Evolutionary conservation across 371 early-diverging fungal genomes (phyloP).

Genomic region (Fennellomyces sp.): DNA sequence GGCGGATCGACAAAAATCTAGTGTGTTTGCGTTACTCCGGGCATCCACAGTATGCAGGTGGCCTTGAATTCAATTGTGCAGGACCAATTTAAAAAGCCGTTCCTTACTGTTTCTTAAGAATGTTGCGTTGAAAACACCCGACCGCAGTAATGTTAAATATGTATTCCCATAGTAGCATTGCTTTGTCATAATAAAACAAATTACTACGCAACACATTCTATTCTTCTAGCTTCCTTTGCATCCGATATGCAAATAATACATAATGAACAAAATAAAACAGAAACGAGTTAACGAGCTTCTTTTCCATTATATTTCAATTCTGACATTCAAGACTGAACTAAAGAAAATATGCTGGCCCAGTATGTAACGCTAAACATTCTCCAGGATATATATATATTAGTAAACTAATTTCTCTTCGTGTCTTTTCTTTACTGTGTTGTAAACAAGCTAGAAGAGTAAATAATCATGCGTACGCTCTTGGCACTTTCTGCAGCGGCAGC

Average conservation of each 20-base stretch:
- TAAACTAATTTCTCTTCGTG: neutral
- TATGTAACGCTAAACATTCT: constrained; percentile 4
- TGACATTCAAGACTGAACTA: constrained; percentile 7
- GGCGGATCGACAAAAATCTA: too few species aligned
- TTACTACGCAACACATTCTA: neutral
- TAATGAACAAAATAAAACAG: neutral
- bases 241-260: too few species aligned
- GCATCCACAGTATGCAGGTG: too few species aligned
- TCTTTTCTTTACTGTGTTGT: neutral
- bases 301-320: neutral
- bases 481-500: constrained; percentile 20
- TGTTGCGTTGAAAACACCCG: neutral
- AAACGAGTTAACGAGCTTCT: too few species aligned
- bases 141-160: neutral
- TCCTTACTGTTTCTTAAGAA: neutral
- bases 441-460: neutral
- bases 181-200: neutral
- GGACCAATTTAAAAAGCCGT: neutral
- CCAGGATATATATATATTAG: neutral
- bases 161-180: neutral
- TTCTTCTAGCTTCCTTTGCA: neutral
- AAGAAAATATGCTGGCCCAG: constrained; percentile 6
- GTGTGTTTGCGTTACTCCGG: too few species aligned
- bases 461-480: constrained; percentile 20
- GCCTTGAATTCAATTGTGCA: too few species aligned